Base-by-base conservation (phyloP, 345 rosid species). In the sweet orange (Citrus sinensis) region DNA sequence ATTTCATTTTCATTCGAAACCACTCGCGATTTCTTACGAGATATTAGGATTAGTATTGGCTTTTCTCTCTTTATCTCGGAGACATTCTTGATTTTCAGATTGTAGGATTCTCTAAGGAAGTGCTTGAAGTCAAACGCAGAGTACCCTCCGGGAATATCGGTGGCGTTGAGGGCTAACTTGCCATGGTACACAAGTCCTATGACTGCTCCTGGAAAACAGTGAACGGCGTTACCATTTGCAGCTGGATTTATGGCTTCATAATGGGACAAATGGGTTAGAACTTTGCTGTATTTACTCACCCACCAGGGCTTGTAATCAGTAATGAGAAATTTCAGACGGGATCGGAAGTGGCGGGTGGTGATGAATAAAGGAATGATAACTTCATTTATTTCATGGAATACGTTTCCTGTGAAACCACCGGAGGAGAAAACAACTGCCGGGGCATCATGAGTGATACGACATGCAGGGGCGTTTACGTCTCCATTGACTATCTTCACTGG, bases 151-250 rank as follows among this genome's bases (percentile, higher is more conserved):
- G 87, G 87, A 68, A 68, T 68, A 40, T 40, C 32, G 9, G 71
- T 39, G 55, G 55, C 10, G 55, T 68, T 68, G 32, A 68, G 54
- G 25, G 71, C 51, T 13, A 68, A n/a, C 42, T 22, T 22, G 20
- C 32, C 71, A 39, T 40, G 55, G 55, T 40, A 68, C 22, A n/a
- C 40, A 0, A 68, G 55, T 6, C 71, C 51, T 25, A 87, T 19
- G 5, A 76, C 79, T 27, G 84, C 85, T 74, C 87, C 85, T 10
- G 85, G 87, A 81, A 86, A 87, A 82, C 92, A 87, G 24, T 84
- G 89, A 56, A 80, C 83, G 39, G 79, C 80, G 58, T 79, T 56
- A 6, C 76, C 79, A 60, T 84, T 72, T 30, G 67, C 66, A 13
- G 60, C 59, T 2, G 81, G 76, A 75, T 87, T 71, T 35, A 86